A percentile compares a stretch with the other conserved stretches of the same genome.
These are phyloP conservation scores for Malania oleifera DNA, from an alignment of 164 flowering plant species.

Conservation along the genomic window DNA sequence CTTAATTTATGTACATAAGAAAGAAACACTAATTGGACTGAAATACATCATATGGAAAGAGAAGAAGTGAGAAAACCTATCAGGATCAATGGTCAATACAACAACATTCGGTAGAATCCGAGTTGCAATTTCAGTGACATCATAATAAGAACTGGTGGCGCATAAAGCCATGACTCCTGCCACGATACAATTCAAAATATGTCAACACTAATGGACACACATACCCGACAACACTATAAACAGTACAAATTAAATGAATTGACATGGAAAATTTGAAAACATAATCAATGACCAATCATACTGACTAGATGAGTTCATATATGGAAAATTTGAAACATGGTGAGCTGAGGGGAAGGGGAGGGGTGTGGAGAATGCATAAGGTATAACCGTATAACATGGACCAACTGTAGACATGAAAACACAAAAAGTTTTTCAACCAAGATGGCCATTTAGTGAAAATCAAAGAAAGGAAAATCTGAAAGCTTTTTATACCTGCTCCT, in stretches of 20 bases:
- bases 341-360: too few relatives aligned
- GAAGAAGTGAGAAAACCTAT: conserved; percentile 43
- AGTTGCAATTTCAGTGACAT: conserved; percentile 81
- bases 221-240: not conserved
- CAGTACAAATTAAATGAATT: not conserved
- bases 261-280: not conserved
- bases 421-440: not conserved
- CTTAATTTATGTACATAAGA: too few relatives aligned
- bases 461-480: not conserved
- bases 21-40: not conserved
- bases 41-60: not conserved
- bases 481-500: conserved; percentile 72
- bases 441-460: not conserved
- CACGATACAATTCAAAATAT: conserved; percentile 11
- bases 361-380: not conserved
- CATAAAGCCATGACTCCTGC: conserved; percentile 93
- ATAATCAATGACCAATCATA: not conserved
- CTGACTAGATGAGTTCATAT: too few relatives aligned
- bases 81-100: conserved; percentile 91
- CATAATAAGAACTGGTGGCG: conserved; percentile 94
- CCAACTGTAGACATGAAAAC: not conserved
- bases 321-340: too few relatives aligned
- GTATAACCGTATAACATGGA: not conserved
- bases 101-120: conserved; percentile 86
- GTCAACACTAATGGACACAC: not conserved